Evolutionary conservation across 768 basidiomycete species (phyloP).

Genomic region (Kwoniella sp.): DNA sequence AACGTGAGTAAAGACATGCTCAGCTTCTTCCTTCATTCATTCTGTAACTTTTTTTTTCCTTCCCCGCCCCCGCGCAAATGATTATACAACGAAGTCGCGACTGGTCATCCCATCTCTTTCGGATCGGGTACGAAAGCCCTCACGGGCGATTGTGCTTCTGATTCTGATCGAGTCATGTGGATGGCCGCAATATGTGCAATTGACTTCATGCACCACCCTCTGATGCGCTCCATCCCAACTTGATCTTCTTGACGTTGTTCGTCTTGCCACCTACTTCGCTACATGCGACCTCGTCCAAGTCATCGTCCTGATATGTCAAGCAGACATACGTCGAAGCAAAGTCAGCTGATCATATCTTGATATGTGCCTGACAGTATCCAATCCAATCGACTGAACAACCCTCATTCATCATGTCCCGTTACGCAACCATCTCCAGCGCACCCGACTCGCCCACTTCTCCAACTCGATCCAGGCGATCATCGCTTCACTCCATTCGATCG

Average conservation of each 20-base stretch:
- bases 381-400: background rate
- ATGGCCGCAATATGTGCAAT: slow-evolving; percentile 32
- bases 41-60: background rate
- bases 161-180: background rate
- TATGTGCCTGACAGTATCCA: background rate
- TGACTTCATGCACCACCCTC: slow-evolving; percentile 52
- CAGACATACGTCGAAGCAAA: no score
- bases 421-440: slow-evolving; percentile 24
- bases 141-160: background rate
- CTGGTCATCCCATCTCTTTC: slow-evolving; percentile 15
- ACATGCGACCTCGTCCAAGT: background rate
- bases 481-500: slow-evolving; percentile 36
- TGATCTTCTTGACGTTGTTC: background rate
- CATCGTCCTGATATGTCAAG: no score
- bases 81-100: slow-evolving; percentile 50
- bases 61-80: slow-evolving; percentile 11
- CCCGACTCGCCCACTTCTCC: slow-evolving; percentile 26
- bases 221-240: slow-evolving; percentile 31
- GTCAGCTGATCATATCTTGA: no score
- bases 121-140: slow-evolving; percentile 2
- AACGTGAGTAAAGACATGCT: no score
- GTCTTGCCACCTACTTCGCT: background rate
- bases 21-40: background rate
- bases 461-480: slow-evolving; percentile 30
- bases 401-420: slow-evolving; percentile 24